Evolutionary conservation across 176 grass and related monocot species (phyloP).

Genomic region (Eleusine coracana): DNA sequence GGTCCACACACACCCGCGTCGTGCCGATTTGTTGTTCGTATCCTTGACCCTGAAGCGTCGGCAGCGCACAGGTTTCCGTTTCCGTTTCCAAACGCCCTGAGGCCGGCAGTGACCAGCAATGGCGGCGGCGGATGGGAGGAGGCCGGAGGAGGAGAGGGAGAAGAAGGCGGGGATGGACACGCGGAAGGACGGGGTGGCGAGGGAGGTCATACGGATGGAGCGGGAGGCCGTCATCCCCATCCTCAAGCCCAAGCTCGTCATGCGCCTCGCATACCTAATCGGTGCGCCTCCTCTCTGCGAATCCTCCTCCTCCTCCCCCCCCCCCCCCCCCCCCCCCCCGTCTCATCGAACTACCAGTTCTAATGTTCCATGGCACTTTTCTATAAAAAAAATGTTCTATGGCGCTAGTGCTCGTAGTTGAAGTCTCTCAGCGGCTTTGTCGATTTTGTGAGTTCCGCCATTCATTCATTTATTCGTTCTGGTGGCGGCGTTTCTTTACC

Average conservation of each 20-base stretch:
- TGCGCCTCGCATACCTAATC: constrained; percentile 77
- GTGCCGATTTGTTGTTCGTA: neutral
- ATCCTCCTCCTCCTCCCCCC: neutral
- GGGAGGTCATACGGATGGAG: constrained; percentile 74
- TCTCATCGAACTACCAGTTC: neutral
- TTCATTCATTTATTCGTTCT: neutral
- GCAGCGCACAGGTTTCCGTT: neutral
- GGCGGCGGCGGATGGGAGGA: neutral
- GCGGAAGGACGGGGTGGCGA: constrained; percentile 47
- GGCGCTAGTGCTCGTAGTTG: neutral
- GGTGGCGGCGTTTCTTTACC: neutral
- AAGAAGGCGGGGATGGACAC: constrained; percentile 27
- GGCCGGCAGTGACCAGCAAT: neutral
- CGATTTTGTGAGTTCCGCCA: neutral
- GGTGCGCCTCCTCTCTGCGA: constrained; percentile 3
- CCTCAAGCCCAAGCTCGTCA: constrained; percentile 81
- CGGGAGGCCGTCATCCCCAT: constrained; percentile 78
- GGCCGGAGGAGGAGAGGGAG: constrained; percentile 1
- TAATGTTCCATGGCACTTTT: neutral
- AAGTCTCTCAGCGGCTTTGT: neutral
- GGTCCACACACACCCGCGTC: constrained; percentile 30
- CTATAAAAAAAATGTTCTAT: neutral
- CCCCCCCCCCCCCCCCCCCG: too few relatives aligned
- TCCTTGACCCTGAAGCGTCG: neutral
- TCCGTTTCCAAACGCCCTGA: neutral